Evolutionary conservation across 345 rosid genomes (phyloP), one percentile per base, ranked within the genome.

Genomic region (Pugionium cornutum): DNA sequence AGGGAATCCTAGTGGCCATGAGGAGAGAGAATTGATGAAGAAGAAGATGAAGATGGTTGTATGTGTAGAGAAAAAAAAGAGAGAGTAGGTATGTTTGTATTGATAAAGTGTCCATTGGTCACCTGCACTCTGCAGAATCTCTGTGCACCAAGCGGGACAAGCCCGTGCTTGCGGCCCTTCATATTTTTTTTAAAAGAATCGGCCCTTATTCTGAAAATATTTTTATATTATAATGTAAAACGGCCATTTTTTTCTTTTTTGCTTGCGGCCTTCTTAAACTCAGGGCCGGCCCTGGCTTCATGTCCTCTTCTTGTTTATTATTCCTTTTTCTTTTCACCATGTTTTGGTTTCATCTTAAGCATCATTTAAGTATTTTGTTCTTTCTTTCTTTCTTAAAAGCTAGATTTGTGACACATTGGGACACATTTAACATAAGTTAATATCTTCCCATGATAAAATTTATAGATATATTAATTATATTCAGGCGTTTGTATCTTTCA

Each of bases 1-100:
- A 88, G 37, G 89, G 95, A 50, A 80, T 80, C 55, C 79, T 85
- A 68, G 83, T 71, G 4, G 77, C 51, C 77, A 74, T 66, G 57
- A 36, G 29, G 40, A 47, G 5, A 37, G 37, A 49, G 62, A 36
- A 2, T 6, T 49, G 53, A 49, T 28, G 66, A 40, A 49, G 58
- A 57, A 46, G 54, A 57, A 58, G 28, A 57, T 34, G 37, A 37
- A 40, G 18, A 42, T 26, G 29, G 59, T 31, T 69, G 39, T 33
- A 9, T 56, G 50, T 41, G 51, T 51, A 62, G 35, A 74, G 77
- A 0, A 18, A 18, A 18, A 18, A 18, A 18, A 18, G 18, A 18
- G 18, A 65, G 76, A 68, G 73, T 74, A 67, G 73, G 73, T 74
- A 61, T 67, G 68, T 53, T 74, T 59, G 59, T 67, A 66, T 74